Conservation (phyloP, 169 alveolate species). For the Amoebophrya sp. region DNA sequence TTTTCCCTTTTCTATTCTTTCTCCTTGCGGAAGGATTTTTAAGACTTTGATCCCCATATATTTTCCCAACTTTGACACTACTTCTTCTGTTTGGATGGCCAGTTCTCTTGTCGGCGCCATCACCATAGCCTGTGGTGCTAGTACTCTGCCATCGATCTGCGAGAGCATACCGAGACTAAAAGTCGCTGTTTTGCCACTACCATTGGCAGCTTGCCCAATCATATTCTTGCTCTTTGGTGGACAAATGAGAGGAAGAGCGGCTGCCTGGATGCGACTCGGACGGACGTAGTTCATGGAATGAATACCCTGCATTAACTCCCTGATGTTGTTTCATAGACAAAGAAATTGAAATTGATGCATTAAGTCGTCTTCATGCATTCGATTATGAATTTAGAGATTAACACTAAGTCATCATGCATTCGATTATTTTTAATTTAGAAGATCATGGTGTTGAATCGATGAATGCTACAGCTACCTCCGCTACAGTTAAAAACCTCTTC, state of each 20-base stretch:
- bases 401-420: no score
- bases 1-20: not conserved
- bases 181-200: constrained; percentile 96
- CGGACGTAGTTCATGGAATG: constrained; percentile 34
- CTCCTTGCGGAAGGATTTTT: not conserved
- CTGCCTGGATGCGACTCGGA: constrained; percentile 49
- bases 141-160: not conserved
- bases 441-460: no score
- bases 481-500: not conserved
- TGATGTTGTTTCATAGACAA: not conserved
- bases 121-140: constrained; percentile 71
- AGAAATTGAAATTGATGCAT: no score
- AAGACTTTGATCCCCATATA: constrained; percentile 64
- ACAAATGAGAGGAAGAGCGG: constrained; percentile 44
- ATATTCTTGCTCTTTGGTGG: constrained; percentile 52
- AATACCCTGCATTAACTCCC: constrained; percentile 43
- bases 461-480: not conserved
- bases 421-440: no score
- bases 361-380: no score
- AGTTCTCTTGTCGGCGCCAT: constrained; percentile 95
- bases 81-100: constrained; percentile 84
- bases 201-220: constrained; percentile 92
- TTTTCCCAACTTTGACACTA: constrained; percentile 76
- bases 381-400: no score
- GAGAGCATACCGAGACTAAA: constrained; percentile 73